Conservation (phyloP, 73 alveolate species). For the Durusdinium trenchii region DNA sequence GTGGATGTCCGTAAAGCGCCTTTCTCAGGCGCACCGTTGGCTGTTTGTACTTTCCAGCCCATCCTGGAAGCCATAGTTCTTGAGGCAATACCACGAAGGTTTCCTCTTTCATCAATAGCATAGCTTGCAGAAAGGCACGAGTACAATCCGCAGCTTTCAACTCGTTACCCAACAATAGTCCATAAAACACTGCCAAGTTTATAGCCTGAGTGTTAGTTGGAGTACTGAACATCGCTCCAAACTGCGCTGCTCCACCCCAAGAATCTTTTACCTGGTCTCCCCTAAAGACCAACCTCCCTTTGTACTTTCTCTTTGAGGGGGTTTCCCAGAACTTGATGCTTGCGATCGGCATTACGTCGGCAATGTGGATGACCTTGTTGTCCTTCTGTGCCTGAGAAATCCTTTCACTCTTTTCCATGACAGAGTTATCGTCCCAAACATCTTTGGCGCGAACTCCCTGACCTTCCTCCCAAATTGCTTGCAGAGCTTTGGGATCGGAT, state of each 20-base stretch:
- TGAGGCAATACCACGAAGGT: constrained; percentile 2
- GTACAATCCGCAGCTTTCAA: neutral
- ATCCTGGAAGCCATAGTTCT: neutral
- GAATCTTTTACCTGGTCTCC: neutral
- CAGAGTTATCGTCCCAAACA: neutral
- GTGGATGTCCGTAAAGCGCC: constrained; percentile 22
- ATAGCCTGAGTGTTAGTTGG: too few species aligned
- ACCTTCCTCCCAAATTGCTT: neutral
- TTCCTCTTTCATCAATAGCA: neutral
- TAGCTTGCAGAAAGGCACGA: neutral
- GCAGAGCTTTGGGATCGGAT: neutral
- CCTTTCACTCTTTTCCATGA: neutral
- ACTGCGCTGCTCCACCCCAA: neutral
- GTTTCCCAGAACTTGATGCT: neutral
- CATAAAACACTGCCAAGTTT: neutral
- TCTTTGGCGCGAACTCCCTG: neutral
- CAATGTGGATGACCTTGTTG: neutral
- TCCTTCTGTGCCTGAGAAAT: neutral
- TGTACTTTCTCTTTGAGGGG: neutral
- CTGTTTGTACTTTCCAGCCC: neutral
- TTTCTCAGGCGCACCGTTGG: neutral
- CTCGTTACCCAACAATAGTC: neutral
- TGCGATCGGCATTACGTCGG: too few species aligned
- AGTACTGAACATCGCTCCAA: neutral
- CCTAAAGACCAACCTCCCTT: neutral